A percentile compares a stretch with the other conserved stretches of the same genome.
phyloP scores from a whole-genome alignment of 129 eudicot genomes.

The Heracleum sosnowskyi region DNA sequence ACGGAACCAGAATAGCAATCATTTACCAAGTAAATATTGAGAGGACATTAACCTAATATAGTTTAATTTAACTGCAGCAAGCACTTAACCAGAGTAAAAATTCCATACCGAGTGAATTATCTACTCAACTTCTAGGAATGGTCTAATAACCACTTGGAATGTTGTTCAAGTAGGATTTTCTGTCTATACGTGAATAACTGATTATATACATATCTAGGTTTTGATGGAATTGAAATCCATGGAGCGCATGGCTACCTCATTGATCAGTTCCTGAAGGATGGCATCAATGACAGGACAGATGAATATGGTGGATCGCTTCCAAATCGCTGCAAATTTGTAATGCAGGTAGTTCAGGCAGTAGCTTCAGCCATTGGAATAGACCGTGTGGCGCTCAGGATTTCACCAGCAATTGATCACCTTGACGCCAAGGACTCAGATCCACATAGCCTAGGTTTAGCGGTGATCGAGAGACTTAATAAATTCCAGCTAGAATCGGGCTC shows the following conservation, averaged over 20 bases:
- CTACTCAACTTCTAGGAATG: not conserved
- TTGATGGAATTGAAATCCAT: slow-evolving; percentile 86
- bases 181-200: not conserved
- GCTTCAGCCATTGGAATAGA: slow-evolving; percentile 60
- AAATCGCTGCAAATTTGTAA: slow-evolving; percentile 70
- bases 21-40: not conserved
- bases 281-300: slow-evolving; percentile 55
- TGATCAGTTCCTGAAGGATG: slow-evolving; percentile 83
- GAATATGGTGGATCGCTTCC: slow-evolving; percentile 72
- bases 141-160: not conserved
- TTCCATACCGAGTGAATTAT: not conserved
- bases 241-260: slow-evolving; percentile 92
- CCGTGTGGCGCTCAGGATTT: slow-evolving; percentile 68
- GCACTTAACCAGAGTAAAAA: not conserved
- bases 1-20: too few species aligned
- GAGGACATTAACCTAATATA: not conserved
- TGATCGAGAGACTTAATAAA: slow-evolving; percentile 52
- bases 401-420: slow-evolving; percentile 93
- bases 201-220: slow-evolving; percentile 36
- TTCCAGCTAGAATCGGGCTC: slow-evolving; percentile 41
- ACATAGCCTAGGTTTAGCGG: slow-evolving; percentile 58
- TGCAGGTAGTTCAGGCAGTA: slow-evolving; percentile 50
- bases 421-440: slow-evolving; percentile 95
- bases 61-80: not conserved
- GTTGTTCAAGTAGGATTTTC: not conserved